Evolutionary conservation across 2,329 filamentous ascomycete genomes (phyloP).

Genomic region (Thelonectria blattea): DNA sequence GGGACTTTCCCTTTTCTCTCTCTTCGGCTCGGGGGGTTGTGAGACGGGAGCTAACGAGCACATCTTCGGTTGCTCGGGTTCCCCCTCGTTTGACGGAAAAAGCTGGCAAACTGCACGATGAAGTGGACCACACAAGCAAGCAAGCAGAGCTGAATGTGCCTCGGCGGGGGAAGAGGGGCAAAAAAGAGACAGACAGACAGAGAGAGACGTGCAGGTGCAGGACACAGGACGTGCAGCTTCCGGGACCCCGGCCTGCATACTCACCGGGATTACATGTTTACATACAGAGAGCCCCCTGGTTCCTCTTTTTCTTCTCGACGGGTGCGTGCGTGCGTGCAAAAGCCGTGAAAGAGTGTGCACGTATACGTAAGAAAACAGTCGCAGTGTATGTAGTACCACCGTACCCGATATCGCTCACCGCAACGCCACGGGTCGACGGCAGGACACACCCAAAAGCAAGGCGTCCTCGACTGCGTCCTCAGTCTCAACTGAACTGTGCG

Average conservation of each 20-base stretch:
- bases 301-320: no score
- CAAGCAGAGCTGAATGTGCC: background rate
- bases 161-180: background rate
- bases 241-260: constrained; percentile 9
- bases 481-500: constrained; percentile 11
- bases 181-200: no score
- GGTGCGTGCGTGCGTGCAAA: no score
- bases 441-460: constrained; percentile 15
- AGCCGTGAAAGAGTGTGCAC: no score
- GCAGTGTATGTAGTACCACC: background rate
- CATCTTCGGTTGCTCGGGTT: no score
- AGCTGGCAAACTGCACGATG: constrained; percentile 7
- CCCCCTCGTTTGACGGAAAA: background rate
- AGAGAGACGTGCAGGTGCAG: no score
- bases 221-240: background rate
- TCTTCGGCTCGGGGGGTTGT: background rate
- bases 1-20: no score
- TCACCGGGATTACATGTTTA: background rate
- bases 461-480: constrained; percentile 5
- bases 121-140: background rate
- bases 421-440: constrained; percentile 1
- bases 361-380: constrained; percentile 3
- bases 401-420: constrained; percentile 11
- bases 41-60: constrained; percentile 10
- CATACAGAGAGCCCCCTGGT: background rate